Evolutionary conservation across 2,329 filamentous ascomycete species (phyloP).

Genomic region (Sporothrix variecibatus): DNA sequence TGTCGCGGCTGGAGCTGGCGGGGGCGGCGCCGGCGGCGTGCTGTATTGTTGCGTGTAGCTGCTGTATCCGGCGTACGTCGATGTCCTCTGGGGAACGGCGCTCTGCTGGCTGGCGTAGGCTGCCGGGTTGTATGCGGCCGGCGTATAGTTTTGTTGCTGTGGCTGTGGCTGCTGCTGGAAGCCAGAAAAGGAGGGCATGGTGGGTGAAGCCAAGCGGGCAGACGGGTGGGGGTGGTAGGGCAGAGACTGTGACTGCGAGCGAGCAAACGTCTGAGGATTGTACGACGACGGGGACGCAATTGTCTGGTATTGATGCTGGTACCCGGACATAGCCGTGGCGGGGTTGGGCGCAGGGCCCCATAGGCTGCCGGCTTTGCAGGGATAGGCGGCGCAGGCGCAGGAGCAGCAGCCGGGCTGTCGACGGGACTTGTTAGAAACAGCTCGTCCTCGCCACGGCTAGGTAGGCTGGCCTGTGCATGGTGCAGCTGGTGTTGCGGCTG

Average conservation of each 20-base stretch:
- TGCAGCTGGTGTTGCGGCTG: slow-evolving; percentile 21
- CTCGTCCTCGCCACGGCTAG: slow-evolving; percentile 54
- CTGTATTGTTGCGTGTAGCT: slow-evolving; percentile 40
- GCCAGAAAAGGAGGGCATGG: slow-evolving; percentile 39
- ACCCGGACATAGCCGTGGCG: slow-evolving; percentile 51
- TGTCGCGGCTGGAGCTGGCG: slow-evolving; percentile 34
- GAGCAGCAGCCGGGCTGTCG: slow-evolving; percentile 31
- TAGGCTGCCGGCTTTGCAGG: slow-evolving; percentile 40
- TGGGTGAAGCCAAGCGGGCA: slow-evolving; percentile 43
- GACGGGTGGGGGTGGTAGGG: slow-evolving; percentile 41
- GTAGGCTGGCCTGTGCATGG: slow-evolving; percentile 20
- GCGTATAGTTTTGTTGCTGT: slow-evolving; percentile 49
- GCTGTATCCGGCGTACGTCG: slow-evolving; percentile 53
- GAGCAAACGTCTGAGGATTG: slow-evolving; percentile 68
- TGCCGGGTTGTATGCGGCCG: slow-evolving; percentile 60
- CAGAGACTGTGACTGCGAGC: slow-evolving; percentile 55
- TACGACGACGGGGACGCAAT: slow-evolving; percentile 57
- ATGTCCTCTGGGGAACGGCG: slow-evolving; percentile 50
- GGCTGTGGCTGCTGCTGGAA: slow-evolving; percentile 38
- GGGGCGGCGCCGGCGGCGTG: slow-evolving; percentile 46
- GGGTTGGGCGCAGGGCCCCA: slow-evolving; percentile 40
- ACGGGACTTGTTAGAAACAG: slow-evolving; percentile 61
- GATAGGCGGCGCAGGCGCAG: slow-evolving; percentile 31
- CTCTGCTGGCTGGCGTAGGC: slow-evolving; percentile 54
- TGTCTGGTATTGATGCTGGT: slow-evolving; percentile 55